Evolutionary conservation across 2,329 filamentous ascomycete species (phyloP).

Genomic region (Trichoderma oligosporum): DNA sequence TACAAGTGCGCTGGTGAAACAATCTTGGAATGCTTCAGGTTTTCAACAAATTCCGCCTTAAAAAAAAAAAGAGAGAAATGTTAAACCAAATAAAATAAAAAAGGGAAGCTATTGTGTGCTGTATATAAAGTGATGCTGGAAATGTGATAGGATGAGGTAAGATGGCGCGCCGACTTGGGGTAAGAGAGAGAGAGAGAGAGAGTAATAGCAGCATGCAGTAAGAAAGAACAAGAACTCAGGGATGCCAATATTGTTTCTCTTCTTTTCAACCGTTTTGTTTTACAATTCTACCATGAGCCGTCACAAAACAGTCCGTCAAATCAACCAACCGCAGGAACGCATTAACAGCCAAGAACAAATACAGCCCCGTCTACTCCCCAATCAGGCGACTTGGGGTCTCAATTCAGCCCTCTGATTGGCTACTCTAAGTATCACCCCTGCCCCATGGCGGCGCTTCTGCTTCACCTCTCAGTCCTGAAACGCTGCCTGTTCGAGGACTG

Average conservation of each 20-base stretch:
- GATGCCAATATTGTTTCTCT: no score
- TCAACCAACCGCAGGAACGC: not conserved
- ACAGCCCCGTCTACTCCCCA: constrained; percentile 9
- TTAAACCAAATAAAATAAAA: not conserved
- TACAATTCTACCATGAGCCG: no score
- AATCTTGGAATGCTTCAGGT: not conserved
- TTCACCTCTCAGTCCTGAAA: constrained; percentile 19
- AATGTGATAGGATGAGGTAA: no score
- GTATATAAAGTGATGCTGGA: no score
- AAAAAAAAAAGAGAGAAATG: not conserved
- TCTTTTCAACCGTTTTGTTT: no score
- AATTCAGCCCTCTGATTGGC: constrained; percentile 16
- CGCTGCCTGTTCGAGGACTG: constrained; percentile 9
- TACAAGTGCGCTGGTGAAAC: not conserved
- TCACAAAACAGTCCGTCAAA: not conserved
- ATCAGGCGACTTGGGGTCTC: constrained; percentile 18
- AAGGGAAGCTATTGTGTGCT: not conserved
- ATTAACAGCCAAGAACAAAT: not conserved
- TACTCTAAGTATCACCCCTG: not conserved
- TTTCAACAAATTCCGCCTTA: not conserved
- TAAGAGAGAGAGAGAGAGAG: no score
- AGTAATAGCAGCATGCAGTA: no score
- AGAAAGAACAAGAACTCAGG: no score
- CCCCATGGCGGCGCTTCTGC: constrained; percentile 11
- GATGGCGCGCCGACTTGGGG: no score